Base-by-base conservation (phyloP, 345 rosid genomes). In the Euphorbia tirucalli region DNA sequence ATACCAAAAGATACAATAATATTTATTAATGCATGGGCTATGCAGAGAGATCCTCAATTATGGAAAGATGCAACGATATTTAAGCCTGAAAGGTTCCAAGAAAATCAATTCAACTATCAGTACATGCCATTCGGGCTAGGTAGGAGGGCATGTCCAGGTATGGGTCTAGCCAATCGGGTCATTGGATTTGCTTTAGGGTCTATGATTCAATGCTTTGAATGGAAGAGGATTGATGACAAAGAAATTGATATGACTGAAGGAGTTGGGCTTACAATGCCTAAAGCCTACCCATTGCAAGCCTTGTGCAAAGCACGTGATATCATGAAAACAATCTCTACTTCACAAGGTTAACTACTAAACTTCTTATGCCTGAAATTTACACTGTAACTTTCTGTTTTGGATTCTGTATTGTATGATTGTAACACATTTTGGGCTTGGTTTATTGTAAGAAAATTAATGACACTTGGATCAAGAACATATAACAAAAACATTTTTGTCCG, bases 151-250 rank as follows among this genome's bases (percentile, higher is more conserved):
- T 72, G 75, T 43, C 75, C 75, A 13, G 70, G 75, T 11, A 61
- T 52, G 63, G 70, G 55, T 30, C 39, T 72, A 19, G 70, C 70
- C 13, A 25, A 55, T 18, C 58, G 69, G 9, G 52, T 72, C 13
- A 21, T 72, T 11, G 62, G 67, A 25, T 55, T 72, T 27, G 59
- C 68, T 11, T 0, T 72, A 27, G 75, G 75, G 1, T 54, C 55
- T 11, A 35, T 72, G 75, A 54, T 65, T 41, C 75, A 72, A 0
- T 72, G 75, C 62, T 72, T 72, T 44, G 75, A 72, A 27, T 72
- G 75, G 75, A 21, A 64, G 27, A 64, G 43, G 9, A 39, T 54
- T 25, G 35, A 41, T 30, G 70, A 41, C 7, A 6, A 55, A 16
- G 56, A 64, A 4, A 41, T 72, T 27, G 61, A 72, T 15, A 56